A percentile compares a stretch with the other conserved stretches of the same genome.
These are phyloP conservation scores for Fusarium xylarioides DNA, from an alignment of 2,329 filamentous ascomycete species.

Conservation along the genomic window DNA sequence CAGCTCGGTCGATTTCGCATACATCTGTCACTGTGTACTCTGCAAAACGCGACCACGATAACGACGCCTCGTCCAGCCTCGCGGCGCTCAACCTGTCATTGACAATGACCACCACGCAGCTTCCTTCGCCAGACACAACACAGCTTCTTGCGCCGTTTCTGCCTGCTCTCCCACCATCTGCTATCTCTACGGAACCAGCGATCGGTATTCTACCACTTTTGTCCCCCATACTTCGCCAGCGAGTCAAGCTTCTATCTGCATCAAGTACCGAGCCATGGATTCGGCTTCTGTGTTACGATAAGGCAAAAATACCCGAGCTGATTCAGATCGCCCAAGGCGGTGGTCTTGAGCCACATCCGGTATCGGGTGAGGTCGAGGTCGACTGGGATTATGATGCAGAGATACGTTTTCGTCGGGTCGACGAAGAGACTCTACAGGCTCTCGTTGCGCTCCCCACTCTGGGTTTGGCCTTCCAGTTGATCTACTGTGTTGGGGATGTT, in stretches of 20 bases:
- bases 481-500: slow-evolving; percentile 74
- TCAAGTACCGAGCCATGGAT: slow-evolving; percentile 75
- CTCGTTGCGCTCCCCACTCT: slow-evolving; percentile 70
- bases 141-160: slow-evolving; percentile 64
- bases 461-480: slow-evolving; percentile 69
- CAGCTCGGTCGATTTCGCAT: background rate
- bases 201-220: slow-evolving; percentile 66
- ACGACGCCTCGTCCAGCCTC: background rate
- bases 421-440: slow-evolving; percentile 78
- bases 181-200: slow-evolving; percentile 66
- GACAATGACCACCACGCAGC: slow-evolving; percentile 43
- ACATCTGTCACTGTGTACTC: background rate
- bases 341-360: slow-evolving; percentile 79
- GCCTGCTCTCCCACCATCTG: slow-evolving; percentile 66
- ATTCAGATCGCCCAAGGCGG: slow-evolving; percentile 69
- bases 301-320: slow-evolving; percentile 64
- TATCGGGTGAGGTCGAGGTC: slow-evolving; percentile 81
- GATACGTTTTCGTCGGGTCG: slow-evolving; percentile 72
- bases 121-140: slow-evolving; percentile 57
- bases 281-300: slow-evolving; percentile 75
- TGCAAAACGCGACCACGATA: slow-evolving; percentile 9
- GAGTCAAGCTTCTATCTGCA: slow-evolving; percentile 71
- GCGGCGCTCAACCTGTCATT: background rate
- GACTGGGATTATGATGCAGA: slow-evolving; percentile 73
- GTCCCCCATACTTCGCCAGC: slow-evolving; percentile 72